phyloP scores from a whole-genome alignment of 805 yeast genomes.

The Yarrowia alimentaria region DNA sequence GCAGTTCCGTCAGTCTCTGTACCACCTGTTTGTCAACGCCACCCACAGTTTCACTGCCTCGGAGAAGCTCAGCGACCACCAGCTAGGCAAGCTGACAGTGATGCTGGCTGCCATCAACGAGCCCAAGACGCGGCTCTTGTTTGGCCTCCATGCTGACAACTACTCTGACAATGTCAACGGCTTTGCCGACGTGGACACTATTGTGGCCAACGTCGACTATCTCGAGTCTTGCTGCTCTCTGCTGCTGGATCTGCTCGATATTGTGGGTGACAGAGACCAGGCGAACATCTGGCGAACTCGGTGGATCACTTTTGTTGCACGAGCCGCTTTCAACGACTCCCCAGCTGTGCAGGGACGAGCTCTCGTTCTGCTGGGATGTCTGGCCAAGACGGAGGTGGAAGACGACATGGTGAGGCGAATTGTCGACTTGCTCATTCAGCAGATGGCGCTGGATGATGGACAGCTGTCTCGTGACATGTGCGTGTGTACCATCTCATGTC shows the following conservation, averaged over 20 bases:
- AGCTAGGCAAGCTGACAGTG: conserved; percentile 48
- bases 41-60: conserved; percentile 72
- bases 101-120: conserved; percentile 39
- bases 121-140: conserved; percentile 33
- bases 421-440: conserved; percentile 30
- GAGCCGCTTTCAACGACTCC: conserved; percentile 47
- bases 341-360: conserved; percentile 41
- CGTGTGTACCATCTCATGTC: conserved; percentile 47
- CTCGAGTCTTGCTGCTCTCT: conserved; percentile 33
- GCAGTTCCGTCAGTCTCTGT: conserved; percentile 58
- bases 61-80: too few species aligned
- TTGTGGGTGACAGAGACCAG: conserved; percentile 32
- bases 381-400: conserved; percentile 61
- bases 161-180: conserved; percentile 5
- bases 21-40: conserved; percentile 61
- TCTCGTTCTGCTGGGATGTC: conserved; percentile 67
- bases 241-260: conserved; percentile 32
- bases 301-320: conserved; percentile 33
- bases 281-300: conserved; percentile 35
- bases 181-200: conserved; percentile 13
- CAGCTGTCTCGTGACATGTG: conserved; percentile 41
- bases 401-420: conserved; percentile 51
- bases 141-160: conserved; percentile 34
- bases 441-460: conserved; percentile 32
- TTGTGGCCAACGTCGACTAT: conserved; percentile 32